Base-by-base conservation (phyloP, 1,139 yeast genomes). In the Candida tetrigidarum region DNA sequence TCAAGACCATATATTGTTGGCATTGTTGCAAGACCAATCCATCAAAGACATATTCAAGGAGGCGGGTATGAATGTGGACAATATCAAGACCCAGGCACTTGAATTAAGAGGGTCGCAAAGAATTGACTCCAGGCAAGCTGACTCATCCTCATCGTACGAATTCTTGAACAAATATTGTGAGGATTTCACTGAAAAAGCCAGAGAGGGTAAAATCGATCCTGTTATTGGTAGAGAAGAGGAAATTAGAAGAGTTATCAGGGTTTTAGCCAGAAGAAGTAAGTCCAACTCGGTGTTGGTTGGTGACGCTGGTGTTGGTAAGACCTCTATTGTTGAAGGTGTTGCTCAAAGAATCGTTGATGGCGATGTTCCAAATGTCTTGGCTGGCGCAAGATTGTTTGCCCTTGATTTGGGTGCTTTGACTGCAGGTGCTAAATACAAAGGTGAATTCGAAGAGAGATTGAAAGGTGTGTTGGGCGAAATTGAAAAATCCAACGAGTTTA, bases 241-340 rank as follows among this genome's bases (percentile, higher is more conserved):
- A 69, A 93, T 95, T 54, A 81, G 99, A 69, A 78, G 98, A 55
- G 91, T 96, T 35, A 92, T 93, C 50, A 80, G 98, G 51, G 96
- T 95, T 4, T 76, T 93, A 51, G 93, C 99, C 14, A 85, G 99
- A 72, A 83, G 99, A 70, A 88, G 96, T 27, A 93, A 93, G 69
- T 91, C 97, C 3, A 95, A 95, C 62, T 96, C 99, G 11, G 93
- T 96, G 54, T 74, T 93, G 53, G 90, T 93, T 59, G 99, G 99
- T 76, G 98, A 93, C 60, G 97, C 99, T 27, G 99, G 99, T 81
- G 97, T 93, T 43, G 99, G 99, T 76, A 93, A 93, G 71, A 95
- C 99, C 30, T 88, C 96, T 16, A 92, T 93, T 58, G 96, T 92
- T 42, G 99, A 93, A 73, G 99, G 99, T 55, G 97, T 93, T 47